These are phyloP conservation scores for Maudiozyma humilis DNA, from an alignment of 1,139 yeast genomes.

Conservation along the genomic window DNA sequence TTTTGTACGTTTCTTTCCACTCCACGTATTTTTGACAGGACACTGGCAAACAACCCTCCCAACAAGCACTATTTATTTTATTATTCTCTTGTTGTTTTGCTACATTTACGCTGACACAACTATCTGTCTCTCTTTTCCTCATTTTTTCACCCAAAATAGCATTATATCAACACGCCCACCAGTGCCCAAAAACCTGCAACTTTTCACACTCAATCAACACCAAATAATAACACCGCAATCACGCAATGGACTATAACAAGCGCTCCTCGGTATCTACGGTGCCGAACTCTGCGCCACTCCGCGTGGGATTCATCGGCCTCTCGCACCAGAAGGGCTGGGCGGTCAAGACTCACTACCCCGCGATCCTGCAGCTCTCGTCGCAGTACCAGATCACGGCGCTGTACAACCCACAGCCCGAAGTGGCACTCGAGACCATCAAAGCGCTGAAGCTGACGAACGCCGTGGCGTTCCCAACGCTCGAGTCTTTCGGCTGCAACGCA, in stretches of 20 bases:
- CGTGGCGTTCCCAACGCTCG: constrained; percentile 20
- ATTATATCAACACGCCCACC: too few species aligned
- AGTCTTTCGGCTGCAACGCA: constrained; percentile 16
- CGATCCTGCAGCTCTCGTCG: constrained; percentile 24
- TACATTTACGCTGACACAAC: too few species aligned
- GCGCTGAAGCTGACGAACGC: constrained; percentile 20
- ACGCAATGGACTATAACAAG: constrained; percentile 13
- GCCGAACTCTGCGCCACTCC: constrained; percentile 21
- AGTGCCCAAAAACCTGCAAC: too few species aligned
- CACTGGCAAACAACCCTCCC: too few species aligned
- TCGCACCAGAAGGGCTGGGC: constrained; percentile 25
- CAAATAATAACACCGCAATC: not conserved
- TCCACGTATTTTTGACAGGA: too few species aligned
- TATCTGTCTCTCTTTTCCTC: too few species aligned
- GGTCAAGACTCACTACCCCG: constrained; percentile 24
- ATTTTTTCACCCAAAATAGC: too few species aligned
- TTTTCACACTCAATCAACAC: too few species aligned
- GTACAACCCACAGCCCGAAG: constrained; percentile 15
- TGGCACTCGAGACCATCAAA: constrained; percentile 19
- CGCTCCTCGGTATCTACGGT: constrained; percentile 25
- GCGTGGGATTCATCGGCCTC: constrained; percentile 25
- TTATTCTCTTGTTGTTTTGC: too few species aligned
- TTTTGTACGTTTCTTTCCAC: too few species aligned
- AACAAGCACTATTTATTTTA: too few species aligned
- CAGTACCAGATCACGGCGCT: constrained; percentile 25